Evolutionary conservation across 768 basidiomycete species (phyloP), one percentile per base, ranked within the genome.

Genomic region (Suillus variegatus): DNA sequence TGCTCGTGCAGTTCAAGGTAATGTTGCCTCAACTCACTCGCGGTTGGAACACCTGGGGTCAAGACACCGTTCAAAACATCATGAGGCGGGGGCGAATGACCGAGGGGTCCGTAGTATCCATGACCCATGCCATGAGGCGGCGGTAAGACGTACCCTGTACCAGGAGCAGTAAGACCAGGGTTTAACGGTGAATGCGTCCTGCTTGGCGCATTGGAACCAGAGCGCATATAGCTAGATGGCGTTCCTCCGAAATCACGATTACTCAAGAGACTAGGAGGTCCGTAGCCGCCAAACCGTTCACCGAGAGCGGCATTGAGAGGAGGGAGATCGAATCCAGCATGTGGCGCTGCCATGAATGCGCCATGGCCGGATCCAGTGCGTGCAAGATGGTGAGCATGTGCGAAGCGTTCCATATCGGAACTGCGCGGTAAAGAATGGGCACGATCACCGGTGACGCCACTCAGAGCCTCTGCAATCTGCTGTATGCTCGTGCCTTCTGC

Each of bases 181-280:
- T 84, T 84, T 71, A 88, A 75, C 57, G 90, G 90, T 54, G 90
- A 90, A 74, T 92, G 90, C 61, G 89, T 88, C 70, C 89, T 80
- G 75, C 88, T 91, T 6, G 90, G 90, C 32, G 86, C 87, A 67
- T 85, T 82, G 57, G 86, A 88, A 64, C 87, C 82, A 28, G 88
- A 85, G 70, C 89, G 83, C 69, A 88, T 79, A 75, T 89, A 90
- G 73, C 86, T 85, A 60, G 84, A 79, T 54, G 80, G 80, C 65
- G 82, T 79, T 68, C 76, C 79, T 62, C 77, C 64, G 64, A 75
- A 79, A 67, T 77, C 75, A 63, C 74, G 76, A 25, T 67, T 65
- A 64, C 73, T 68, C 46, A 77, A 70, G 63, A 78, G 71, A 62
- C 75, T 76, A 56, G 75, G 72, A 46, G 69, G 71, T 67, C 78